Percentiles rank a stretch among this genome's conserved stretches.
Conservation (phyloP, 805 yeast species). For the Spathaspora sp. region DNA sequence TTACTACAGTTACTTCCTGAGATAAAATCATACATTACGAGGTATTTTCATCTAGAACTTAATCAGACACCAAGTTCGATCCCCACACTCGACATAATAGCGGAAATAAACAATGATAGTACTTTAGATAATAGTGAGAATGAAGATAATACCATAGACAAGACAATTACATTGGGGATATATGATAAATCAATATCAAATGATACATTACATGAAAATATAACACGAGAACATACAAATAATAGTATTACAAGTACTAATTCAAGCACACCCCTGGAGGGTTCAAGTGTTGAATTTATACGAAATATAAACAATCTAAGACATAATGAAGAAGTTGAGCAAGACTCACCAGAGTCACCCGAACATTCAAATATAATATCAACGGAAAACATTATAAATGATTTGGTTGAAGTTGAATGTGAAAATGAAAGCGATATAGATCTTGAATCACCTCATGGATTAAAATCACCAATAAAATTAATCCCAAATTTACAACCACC, state of each 20-base stretch:
- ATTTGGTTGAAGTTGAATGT: conserved; percentile 5
- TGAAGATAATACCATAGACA: background rate
- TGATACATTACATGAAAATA: background rate
- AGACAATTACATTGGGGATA: background rate
- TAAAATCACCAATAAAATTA: conserved; percentile 2
- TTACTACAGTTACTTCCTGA: conserved; percentile 22
- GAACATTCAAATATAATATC: background rate
- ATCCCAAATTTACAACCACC: no score
- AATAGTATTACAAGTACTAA: background rate
- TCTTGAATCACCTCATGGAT: background rate
- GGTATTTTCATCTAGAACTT: background rate
- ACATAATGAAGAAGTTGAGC: conserved; percentile 20
- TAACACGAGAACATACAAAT: background rate
- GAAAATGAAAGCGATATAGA: conserved; percentile 6
- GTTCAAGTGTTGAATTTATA: conserved; percentile 14
- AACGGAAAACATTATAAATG: background rate
- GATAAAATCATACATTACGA: conserved; percentile 23
- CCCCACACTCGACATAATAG: no score
- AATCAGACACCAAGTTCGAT: no score
- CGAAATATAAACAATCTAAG: conserved; percentile 22
- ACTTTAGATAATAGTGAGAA: conserved; percentile 6
- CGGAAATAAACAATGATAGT: background rate
- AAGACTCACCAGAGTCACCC: background rate
- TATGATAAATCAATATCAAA: background rate
- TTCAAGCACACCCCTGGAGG: conserved; percentile 1